Base-by-base conservation (phyloP, 2,329 filamentous ascomycete genomes). In the Zymoseptoria pseudotritici region DNA sequence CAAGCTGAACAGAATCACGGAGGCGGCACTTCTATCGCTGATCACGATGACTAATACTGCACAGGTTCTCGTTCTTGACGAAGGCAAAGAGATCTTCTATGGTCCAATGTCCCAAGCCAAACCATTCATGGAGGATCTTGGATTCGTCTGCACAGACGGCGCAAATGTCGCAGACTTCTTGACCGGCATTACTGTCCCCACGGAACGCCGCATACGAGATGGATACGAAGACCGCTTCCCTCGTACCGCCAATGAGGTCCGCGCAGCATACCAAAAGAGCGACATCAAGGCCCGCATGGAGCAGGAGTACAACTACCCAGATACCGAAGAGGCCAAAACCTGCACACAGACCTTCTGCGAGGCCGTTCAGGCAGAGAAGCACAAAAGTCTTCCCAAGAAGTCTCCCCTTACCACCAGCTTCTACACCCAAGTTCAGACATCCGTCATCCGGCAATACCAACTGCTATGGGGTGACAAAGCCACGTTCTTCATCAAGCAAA, bases 131-230 rank as follows among this genome's bases (percentile, higher is more conserved):
- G 84, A 88, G 67, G 72, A 77, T 0, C 73, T 85, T 1, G 86
- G 87, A 0, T 89, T 90, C 66, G 67, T 84, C 22, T 88, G 83
- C 65, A 77, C 78, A 0, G 79, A 84, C 5, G 82, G 83, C 4
- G 82, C 85, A 29, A 89, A 87, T 63, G 77, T 86, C 0, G 84
- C 81, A 4, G 86, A 89, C 67, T 89, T 78, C 72, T 71, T 89
- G 21, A 89, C 86, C 1, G 84, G 85, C 67, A 80, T 86, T 13
- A 86, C 83, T 0, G 84, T 86, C 4, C 78, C 78, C 0, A 80
- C 77, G 0, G 79, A 81, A 61, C 73, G 79, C 50, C 70, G 74
- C 52, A 76, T 80, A 54, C 72, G 69, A 7, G 67, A 73, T 1
- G 79, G 77, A 0, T 79, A 73, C 51, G 76, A 80, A 61, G 69